Conservation (phyloP, 176 grass and related monocot species). For the Phoenix dactylifera region DNA sequence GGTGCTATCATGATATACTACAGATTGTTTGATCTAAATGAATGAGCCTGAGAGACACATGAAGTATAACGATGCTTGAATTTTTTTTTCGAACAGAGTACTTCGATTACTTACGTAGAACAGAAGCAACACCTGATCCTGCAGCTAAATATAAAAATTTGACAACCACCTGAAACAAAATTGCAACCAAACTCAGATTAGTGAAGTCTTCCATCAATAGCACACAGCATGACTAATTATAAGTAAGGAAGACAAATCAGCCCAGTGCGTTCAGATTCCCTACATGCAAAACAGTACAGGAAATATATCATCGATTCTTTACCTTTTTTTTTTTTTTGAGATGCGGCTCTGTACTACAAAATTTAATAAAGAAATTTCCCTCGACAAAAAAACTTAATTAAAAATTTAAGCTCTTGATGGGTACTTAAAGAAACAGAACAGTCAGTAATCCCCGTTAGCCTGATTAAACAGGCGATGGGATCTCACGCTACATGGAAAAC, state of each 20-base stretch:
- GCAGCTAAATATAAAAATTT: conserved; percentile 55
- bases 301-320: no score
- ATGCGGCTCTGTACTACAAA: no score
- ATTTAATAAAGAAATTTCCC: no score
- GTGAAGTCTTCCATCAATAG: neutral
- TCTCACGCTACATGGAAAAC: no score
- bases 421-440: no score
- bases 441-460: no score
- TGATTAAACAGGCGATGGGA: no score
- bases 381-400: no score
- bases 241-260: neutral
- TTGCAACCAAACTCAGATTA: conserved; percentile 8
- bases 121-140: conserved; percentile 33
- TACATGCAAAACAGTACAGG: no score
- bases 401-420: no score
- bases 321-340: no score
- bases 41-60: neutral
- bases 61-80: neutral
- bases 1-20: no score
- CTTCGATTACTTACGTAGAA: conserved; percentile 52
- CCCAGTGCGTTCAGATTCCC: neutral
- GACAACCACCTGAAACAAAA: conserved; percentile 44
- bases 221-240: neutral
- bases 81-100: neutral
- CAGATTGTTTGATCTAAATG: neutral